Conservation (phyloP, 176 grass and related monocot species). For the Dactylis glomerata region DNA sequence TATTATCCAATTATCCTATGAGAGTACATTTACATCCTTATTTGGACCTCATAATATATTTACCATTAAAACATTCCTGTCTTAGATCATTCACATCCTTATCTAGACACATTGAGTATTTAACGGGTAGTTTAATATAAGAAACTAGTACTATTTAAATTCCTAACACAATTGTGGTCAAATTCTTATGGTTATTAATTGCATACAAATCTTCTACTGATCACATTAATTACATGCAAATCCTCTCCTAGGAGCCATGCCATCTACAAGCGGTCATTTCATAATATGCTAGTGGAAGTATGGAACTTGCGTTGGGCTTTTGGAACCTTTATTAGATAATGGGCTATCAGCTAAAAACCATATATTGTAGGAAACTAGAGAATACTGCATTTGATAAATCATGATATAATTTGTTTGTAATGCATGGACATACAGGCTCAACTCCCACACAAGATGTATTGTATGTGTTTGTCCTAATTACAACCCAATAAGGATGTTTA, state of each 20-base stretch:
- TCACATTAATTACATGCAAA: background rate
- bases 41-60: background rate
- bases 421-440: background rate
- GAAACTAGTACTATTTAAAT: background rate
- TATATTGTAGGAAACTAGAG: background rate
- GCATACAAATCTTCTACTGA: background rate
- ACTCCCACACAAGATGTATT: too few species aligned
- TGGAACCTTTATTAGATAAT: background rate
- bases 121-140: background rate
- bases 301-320: background rate
- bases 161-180: background rate
- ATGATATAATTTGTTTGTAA: background rate
- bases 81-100: background rate
- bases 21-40: background rate
- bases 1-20: background rate
- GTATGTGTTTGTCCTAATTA: too few species aligned
- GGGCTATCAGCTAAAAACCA: background rate
- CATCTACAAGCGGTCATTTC: background rate
- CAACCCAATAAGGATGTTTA: too few species aligned
- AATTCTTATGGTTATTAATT: background rate
- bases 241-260: background rate
- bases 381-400: background rate
- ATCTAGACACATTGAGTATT: background rate
- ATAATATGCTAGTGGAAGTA: background rate
- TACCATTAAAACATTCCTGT: background rate